Evolutionary conservation across 768 basidiomycete species (phyloP).

Genomic region (Suillus occidentalis): DNA sequence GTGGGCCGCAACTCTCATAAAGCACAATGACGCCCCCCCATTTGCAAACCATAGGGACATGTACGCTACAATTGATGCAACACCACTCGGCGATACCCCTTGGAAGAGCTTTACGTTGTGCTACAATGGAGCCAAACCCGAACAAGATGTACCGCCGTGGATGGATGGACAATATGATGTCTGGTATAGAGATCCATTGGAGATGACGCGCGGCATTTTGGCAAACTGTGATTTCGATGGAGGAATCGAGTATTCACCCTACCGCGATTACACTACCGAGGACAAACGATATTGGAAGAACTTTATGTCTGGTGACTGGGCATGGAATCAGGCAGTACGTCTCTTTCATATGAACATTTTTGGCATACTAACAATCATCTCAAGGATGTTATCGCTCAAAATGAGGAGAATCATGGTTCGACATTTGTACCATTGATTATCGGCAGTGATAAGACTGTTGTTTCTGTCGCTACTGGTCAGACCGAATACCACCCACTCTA

Average conservation of each 20-base stretch:
- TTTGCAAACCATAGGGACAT: conserved; percentile 24
- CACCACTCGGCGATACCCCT: conserved; percentile 22
- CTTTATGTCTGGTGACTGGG: conserved; percentile 17
- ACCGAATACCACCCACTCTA: neutral
- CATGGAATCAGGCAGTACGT: conserved; percentile 14
- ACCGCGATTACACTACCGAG: conserved; percentile 7
- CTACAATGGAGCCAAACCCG: conserved; percentile 17
- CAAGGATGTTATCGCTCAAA: conserved; percentile 9
- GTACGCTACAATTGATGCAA: conserved; percentile 26
- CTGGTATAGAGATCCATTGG: conserved; percentile 25
- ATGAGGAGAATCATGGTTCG: conserved; percentile 26
- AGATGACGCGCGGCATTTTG: conserved; percentile 18
- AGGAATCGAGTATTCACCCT: conserved; percentile 22
- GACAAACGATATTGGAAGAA: conserved; percentile 1
- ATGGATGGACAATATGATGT: conserved; percentile 26
- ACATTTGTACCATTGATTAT: conserved; percentile 15
- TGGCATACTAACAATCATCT: conserved; percentile 4
- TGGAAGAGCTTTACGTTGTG: conserved; percentile 27
- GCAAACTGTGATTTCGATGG: conserved; percentile 21
- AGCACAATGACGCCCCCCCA: conserved; percentile 11
- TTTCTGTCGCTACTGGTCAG: neutral
- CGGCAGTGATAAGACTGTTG: conserved; percentile 10
- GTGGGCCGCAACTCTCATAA: conserved; percentile 14
- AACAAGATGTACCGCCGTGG: conserved; percentile 20
- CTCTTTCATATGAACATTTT: neutral